Percentiles rank a stretch among this genome's conserved stretches.
Conservation (phyloP, 768 basidiomycete species). For the Lyophyllum decastes region DNA sequence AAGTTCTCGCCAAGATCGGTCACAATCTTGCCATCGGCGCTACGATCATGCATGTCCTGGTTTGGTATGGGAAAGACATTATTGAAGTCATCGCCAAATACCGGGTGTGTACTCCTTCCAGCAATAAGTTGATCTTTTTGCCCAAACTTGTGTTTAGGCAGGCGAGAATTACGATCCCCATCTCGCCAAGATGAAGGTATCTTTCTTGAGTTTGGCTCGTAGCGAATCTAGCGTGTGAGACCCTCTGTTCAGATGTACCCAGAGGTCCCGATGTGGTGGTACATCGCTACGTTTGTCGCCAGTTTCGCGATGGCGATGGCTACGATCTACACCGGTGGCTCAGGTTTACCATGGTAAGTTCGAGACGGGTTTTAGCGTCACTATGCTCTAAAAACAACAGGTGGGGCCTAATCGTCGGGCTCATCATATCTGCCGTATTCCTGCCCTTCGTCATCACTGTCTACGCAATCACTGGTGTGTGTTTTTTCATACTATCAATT, state of each 20-base stretch:
- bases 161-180: conserved; percentile 52
- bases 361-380: no score
- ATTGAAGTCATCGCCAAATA: conserved; percentile 40
- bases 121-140: not conserved
- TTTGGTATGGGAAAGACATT: conserved; percentile 58
- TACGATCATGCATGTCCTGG: conserved; percentile 49
- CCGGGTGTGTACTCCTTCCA: conserved; percentile 32
- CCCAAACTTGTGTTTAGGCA: conserved; percentile 13
- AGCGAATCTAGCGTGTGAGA: not conserved
- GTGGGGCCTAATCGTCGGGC: conserved; percentile 55
- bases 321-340: conserved; percentile 52
- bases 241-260: conserved; percentile 22
- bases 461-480: conserved; percentile 48
- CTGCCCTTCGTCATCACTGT: conserved; percentile 56
- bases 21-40: conserved; percentile 42
- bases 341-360: conserved; percentile 57
- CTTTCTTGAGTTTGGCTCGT: not conserved
- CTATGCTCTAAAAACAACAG: conserved; percentile 15
- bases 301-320: conserved; percentile 55
- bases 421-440: conserved; percentile 50
- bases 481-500: not conserved
- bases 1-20: conserved; percentile 42
- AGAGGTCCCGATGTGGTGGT: conserved; percentile 56
- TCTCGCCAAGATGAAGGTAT: conserved; percentile 54
- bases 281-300: conserved; percentile 39